phyloP scores from a whole-genome alignment of 495 filamentous ascomycete species.

The Penicillium nucicola region DNA sequence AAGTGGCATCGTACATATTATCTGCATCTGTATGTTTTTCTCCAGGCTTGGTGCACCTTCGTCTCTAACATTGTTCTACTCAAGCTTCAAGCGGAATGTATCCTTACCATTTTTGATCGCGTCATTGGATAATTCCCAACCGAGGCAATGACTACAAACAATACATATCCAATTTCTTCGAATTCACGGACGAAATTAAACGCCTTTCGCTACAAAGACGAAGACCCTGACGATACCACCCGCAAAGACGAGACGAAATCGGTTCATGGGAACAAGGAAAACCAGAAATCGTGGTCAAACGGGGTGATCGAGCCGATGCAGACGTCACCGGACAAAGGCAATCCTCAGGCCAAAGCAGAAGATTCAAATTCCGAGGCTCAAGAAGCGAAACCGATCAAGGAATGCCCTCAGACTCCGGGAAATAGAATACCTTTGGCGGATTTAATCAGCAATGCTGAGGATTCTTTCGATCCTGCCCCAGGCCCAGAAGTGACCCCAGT shows the following conservation, averaged over 20 bases:
- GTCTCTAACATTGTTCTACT: slow-evolving; percentile 17
- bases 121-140: slow-evolving; percentile 10
- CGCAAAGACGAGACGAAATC: slow-evolving; percentile 21
- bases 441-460: slow-evolving; percentile 71
- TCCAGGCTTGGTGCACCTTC: neutral
- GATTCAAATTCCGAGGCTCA: slow-evolving; percentile 5
- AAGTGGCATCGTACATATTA: slow-evolving; percentile 1
- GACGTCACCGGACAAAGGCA: slow-evolving; percentile 18
- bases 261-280: slow-evolving; percentile 35
- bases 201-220: slow-evolving; percentile 49
- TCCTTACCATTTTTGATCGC: slow-evolving; percentile 19
- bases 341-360: slow-evolving; percentile 13
- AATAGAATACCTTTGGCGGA: slow-evolving; percentile 73
- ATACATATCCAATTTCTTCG: slow-evolving; percentile 41
- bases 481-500: slow-evolving; percentile 57
- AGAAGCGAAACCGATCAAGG: slow-evolving; percentile 34
- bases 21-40: neutral
- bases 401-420: slow-evolving; percentile 70
- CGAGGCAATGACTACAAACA: slow-evolving; percentile 26
- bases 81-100: slow-evolving; percentile 21
- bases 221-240: slow-evolving; percentile 31
- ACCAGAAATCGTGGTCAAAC: slow-evolving; percentile 39
- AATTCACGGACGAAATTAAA: slow-evolving; percentile 58
- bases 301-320: slow-evolving; percentile 35
- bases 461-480: slow-evolving; percentile 40